phyloP scores from a whole-genome alignment of 495 filamentous ascomycete genomes.

The Immersiella caudata region DNA sequence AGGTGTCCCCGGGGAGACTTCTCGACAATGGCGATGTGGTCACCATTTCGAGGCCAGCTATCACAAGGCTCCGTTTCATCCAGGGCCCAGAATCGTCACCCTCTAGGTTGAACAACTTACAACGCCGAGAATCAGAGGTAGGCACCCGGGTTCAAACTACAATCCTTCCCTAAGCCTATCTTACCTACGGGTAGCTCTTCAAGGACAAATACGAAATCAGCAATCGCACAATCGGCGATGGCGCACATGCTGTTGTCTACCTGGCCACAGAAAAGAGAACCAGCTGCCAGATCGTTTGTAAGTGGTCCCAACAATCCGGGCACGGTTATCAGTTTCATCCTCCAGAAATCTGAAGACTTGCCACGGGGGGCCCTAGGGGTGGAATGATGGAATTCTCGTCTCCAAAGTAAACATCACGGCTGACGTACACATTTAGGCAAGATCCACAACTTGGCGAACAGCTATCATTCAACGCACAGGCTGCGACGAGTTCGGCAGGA shows the following conservation, averaged over 20 bases:
- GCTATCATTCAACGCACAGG: conserved; percentile 11
- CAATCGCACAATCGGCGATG: conserved; percentile 71
- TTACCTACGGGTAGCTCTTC: conserved; percentile 54
- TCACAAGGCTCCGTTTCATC: conserved; percentile 39
- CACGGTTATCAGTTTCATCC: no score
- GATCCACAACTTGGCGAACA: conserved; percentile 41
- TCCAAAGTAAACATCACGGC: neutral
- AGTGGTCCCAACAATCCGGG: neutral
- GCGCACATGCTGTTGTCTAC: conserved; percentile 82
- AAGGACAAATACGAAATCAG: conserved; percentile 51
- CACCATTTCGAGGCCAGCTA: conserved; percentile 35
- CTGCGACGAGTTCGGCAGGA: conserved; percentile 48
- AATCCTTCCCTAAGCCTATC: conserved; percentile 11
- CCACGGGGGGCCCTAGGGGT: no score
- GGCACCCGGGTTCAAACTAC: neutral
- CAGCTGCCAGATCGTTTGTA: conserved; percentile 72
- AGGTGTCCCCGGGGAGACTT: conserved; percentile 44
- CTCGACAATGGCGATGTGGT: conserved; percentile 61
- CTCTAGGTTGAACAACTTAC: conserved; percentile 20
- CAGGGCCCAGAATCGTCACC: conserved; percentile 14
- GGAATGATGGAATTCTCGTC: no score
- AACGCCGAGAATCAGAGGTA: conserved; percentile 36
- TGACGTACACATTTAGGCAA: conserved; percentile 47
- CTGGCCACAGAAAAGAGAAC: conserved; percentile 70
- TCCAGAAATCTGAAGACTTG: no score